Evolutionary conservation across 768 basidiomycete species (phyloP), one percentile per base, ranked within the genome.

Genomic region (Lactarius akahatsu): DNA sequence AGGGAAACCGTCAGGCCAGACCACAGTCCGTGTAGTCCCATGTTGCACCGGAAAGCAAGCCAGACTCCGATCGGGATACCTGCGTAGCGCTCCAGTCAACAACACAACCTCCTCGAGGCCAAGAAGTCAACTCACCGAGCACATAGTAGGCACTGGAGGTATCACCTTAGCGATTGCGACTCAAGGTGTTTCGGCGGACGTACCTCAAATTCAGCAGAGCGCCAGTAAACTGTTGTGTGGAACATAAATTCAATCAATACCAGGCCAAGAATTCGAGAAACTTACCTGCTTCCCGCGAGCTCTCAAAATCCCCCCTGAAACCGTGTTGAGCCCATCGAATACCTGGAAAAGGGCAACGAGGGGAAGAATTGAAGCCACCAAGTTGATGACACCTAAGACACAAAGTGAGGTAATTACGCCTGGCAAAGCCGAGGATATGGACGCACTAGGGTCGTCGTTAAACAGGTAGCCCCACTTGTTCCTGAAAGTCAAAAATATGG

Each of bases 41-140:
- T 80, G 43, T 79, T 74, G 13, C 73, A 74, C 59, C 78, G 78
- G 79, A 95, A 94, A 2, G 90, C 81, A 4, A 96, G 85, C 76
- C 83, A 91, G 59, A 94, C 77, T 16, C 92, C 95, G 55, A 92
- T 79, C 0, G 94, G 94, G 59, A 96, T 89, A 34, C 92, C 90
- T 75, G 64, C 57, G 47, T 59, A 26, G 62, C 56, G 63, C 62
- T 32, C 55, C 28, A 40, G 58, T 54, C 57, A n/a, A 62, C 59
- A 5, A 18, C 30, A 4, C 16, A 36, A 30, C 34, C 23, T 28
- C 18, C 52, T 20, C 41, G 38, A 28, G 13, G 10, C 15, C 36
- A 60, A 36, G 41, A 34, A 30, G 41, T 20, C 59, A 20, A 65
- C 76, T 28, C 56, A 81, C 88, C 92, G 67, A 95, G 77, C 64